Evolutionary conservation across 1,139 yeast species (phyloP), one percentile per base, ranked within the genome.

Genomic region (Candida tetrigidarum): DNA sequence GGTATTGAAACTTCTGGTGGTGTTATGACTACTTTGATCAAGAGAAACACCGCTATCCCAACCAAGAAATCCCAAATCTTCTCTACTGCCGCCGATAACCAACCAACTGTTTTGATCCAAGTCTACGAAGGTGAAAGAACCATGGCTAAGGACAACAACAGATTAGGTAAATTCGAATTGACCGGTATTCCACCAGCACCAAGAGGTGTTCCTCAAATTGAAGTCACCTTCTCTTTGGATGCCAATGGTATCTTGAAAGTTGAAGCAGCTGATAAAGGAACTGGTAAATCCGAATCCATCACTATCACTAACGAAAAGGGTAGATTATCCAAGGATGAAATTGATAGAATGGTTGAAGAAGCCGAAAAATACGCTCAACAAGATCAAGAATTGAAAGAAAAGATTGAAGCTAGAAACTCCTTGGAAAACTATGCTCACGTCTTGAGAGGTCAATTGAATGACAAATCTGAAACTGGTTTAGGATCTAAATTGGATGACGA

Each of bases 251-350:
- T 72, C 55, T 70, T 72, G 56, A 72, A 71, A 61, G 78, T 72
- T 52, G 75, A 69, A 55, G 78, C 78, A 33, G 56, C 63, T 47
- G 78, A 72, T 54, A 73, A 72, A 61, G 77, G 77, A 44, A 72
- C 77, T 47, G 78, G 78, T 74, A 91, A 91, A 76, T 83, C 93
- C 48, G 90, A 93, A 72, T 85, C 96, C 53, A 89, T 93, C 64
- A 89, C 96, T 53, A 93, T 93, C 71, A 89, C 93, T 63, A 93
- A 93, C 69, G 98, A 93, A 71, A 91, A 92, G 81, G 97, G 97
- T 63, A 88, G 98, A 80, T 82, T 93, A 65, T 80, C 96, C 50
- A 87, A 87, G 75, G 96, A 89, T 52, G 96, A 89, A 50, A 89
- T 89, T 60, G 96, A 89, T 64, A 86, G 91, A 74, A 90, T 89